Percentiles rank a stretch among this genome's conserved stretches.
phyloP scores from a whole-genome alignment of 116 monocot genomes.

The Iris pallida region DNA sequence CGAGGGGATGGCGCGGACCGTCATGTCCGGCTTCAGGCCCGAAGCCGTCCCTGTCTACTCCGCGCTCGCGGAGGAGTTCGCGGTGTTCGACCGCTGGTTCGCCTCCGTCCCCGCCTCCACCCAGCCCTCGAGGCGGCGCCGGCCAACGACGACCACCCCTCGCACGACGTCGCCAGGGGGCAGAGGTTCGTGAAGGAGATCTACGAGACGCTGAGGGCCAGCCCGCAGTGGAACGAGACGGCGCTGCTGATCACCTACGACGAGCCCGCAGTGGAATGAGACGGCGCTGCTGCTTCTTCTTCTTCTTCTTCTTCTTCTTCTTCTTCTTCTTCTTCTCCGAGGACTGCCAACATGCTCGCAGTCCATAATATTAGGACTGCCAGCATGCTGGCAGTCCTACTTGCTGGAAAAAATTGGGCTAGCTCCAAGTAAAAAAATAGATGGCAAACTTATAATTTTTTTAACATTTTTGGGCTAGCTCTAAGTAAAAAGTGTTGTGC shows the following conservation, averaged over 20 bases:
- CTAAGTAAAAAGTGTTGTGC: too few species aligned
- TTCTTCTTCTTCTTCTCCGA: too few species aligned
- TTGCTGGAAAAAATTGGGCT: too few species aligned
- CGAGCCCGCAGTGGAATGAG: conserved; percentile 87
- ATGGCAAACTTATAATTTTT: too few species aligned
- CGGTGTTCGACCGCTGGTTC: conserved; percentile 90
- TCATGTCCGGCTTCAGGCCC: conserved; percentile 77
- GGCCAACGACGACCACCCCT: conserved; percentile 90
- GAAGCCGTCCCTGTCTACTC: conserved; percentile 41
- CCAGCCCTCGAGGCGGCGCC: conserved; percentile 64
- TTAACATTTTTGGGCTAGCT: too few species aligned
- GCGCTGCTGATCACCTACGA: conserved; percentile 87
- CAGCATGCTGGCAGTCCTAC: too few species aligned
- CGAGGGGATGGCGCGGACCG: conserved; percentile 66
- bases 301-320: too few species aligned
- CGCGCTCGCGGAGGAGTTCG: conserved; percentile 59
- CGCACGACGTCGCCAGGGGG: conserved; percentile 78
- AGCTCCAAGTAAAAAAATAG: too few species aligned
- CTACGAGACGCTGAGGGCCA: conserved; percentile 78
- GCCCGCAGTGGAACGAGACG: conserved; percentile 91
- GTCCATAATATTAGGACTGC: too few species aligned
- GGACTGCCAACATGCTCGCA: too few species aligned
- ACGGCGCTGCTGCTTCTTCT: too few species aligned
- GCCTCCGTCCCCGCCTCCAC: conserved; percentile 88
- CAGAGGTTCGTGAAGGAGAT: conserved; percentile 86